Percentiles rank a stretch among this genome's conserved stretches.
phyloP scores from a whole-genome alignment of 2,329 filamentous ascomycete species.

The Claviceps monticola region DNA sequence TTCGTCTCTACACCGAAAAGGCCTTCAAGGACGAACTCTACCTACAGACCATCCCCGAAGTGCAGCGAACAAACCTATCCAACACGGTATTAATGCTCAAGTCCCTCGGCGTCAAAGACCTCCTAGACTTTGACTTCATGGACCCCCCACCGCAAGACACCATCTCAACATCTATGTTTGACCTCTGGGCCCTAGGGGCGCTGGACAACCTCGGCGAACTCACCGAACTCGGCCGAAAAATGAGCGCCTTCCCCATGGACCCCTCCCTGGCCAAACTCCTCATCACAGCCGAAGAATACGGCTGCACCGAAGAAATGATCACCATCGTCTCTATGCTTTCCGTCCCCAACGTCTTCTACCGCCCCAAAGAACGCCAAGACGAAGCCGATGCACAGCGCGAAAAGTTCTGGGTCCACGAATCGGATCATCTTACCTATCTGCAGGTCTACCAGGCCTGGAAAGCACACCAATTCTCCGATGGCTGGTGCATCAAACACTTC shows the following conservation, averaged over 20 bases:
- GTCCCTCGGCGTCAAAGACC: slow-evolving; percentile 82
- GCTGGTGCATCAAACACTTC: slow-evolving; percentile 89
- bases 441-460: slow-evolving; percentile 96
- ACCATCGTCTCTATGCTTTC: slow-evolving; percentile 98
- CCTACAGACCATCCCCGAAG: slow-evolving; percentile 92
- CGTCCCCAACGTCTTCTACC: slow-evolving; percentile 91
- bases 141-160: slow-evolving; percentile 96
- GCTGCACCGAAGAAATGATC: slow-evolving; percentile 93
- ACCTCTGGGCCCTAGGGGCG: slow-evolving; percentile 90
- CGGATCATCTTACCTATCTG: slow-evolving; percentile 86
- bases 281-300: slow-evolving; percentile 80
- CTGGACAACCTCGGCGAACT: slow-evolving; percentile 89
- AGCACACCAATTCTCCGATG: slow-evolving; percentile 75
- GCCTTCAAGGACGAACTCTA: slow-evolving; percentile 95
- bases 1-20: slow-evolving; percentile 84
- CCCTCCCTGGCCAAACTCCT: slow-evolving; percentile 88
- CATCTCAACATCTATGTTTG: slow-evolving; percentile 92
- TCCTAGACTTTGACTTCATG: slow-evolving; percentile 98
- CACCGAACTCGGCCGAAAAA: slow-evolving; percentile 72
- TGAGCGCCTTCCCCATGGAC: slow-evolving; percentile 98
- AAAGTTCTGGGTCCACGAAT: slow-evolving; percentile 97
- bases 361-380: slow-evolving; percentile 90
- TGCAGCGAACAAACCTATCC: slow-evolving; percentile 88
- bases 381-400: slow-evolving; percentile 91
- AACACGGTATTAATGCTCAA: slow-evolving; percentile 93